Evolutionary conservation across 805 yeast genomes (phyloP).

Genomic region (Pichia membranifaciens): DNA sequence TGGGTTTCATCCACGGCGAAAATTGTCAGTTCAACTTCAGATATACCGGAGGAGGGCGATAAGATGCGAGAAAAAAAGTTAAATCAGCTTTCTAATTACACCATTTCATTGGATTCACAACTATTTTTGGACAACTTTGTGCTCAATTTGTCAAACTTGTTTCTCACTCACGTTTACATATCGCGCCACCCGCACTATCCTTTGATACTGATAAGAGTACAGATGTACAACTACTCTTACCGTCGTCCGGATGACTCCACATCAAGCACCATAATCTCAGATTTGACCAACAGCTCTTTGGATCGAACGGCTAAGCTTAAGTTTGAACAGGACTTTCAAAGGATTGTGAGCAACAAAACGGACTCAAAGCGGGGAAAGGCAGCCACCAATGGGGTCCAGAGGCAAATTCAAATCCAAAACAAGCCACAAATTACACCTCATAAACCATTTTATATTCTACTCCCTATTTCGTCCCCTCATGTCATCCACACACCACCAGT

Average conservation of each 20-base stretch:
- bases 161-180: conserved; percentile 58
- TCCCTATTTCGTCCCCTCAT: conserved; percentile 63
- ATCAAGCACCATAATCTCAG: conserved; percentile 2
- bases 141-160: conserved; percentile 43
- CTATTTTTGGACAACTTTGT: conserved; percentile 44
- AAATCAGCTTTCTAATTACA: conserved; percentile 26
- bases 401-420: conserved; percentile 9
- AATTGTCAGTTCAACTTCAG: conserved; percentile 22
- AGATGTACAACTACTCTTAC: conserved; percentile 50
- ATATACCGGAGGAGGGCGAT: conserved; percentile 12
- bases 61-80: conserved; percentile 13
- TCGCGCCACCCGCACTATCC: conserved; percentile 62
- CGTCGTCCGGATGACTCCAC: conserved; percentile 4
- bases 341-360: conserved; percentile 13
- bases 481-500: conserved; percentile 46
- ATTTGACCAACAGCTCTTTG: conserved; percentile 5
- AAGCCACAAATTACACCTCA: conserved; percentile 33
- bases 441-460: conserved; percentile 58
- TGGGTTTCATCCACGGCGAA: conserved; percentile 47
- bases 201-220: conserved; percentile 55
- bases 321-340: conserved; percentile 11
- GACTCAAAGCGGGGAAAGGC: conserved; percentile 8
- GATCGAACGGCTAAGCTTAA: conserved; percentile 5
- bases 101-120: conserved; percentile 43
- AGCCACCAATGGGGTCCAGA: neutral